Base-by-base conservation (phyloP, 2,329 filamentous ascomycete species). In the Botrytis tulipae region DNA sequence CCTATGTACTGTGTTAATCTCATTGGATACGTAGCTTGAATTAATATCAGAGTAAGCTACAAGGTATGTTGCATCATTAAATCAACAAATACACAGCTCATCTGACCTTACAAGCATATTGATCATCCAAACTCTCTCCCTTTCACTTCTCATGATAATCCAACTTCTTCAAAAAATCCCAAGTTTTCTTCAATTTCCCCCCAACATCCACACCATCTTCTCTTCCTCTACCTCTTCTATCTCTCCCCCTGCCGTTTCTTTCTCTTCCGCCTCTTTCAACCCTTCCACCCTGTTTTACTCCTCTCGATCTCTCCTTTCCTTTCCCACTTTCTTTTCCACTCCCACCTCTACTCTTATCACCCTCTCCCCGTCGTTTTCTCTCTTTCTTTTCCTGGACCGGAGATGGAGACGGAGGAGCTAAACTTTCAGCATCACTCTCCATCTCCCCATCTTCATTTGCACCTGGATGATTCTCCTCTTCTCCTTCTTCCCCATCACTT, bases 161-260 rank as follows among this genome's bases (percentile, higher is more conserved):
- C 68, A 70, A 61, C 20, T 61, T 70, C 68, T 70, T 70, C 54
- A 70, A 61, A 46, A 70, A 70, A 3, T 70, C 54, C 68, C 68
- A 70, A 25, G 68, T 61, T 12, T 59, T 70, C 25, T 60, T 70
- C 40, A 70, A 48, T 8, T 61, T 61, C 10, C 54, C 68, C 29
- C 51, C 32, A 9, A 61, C 51, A 44, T 70, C 42, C 25, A 44
- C 37, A 29, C 60, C 35, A 14, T 62, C 60, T 18, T 40, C 37
- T 62, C 25, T 25, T 4, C 12, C 35, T 14, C 37, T 62, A 1
- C 25, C 12, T 18, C 22, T 62, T 40, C 35, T 62, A 9, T 40
- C 60, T 40, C 25, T 40, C 22, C 35, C 61, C 16, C 25, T n/a
- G 0, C 20, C 12, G 1, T 37, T 61, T 40, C 32, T 25, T 22